Conservation (phyloP, 2,329 filamentous ascomycete species). For the Aspergillus oerlinghausenensis region DNA sequence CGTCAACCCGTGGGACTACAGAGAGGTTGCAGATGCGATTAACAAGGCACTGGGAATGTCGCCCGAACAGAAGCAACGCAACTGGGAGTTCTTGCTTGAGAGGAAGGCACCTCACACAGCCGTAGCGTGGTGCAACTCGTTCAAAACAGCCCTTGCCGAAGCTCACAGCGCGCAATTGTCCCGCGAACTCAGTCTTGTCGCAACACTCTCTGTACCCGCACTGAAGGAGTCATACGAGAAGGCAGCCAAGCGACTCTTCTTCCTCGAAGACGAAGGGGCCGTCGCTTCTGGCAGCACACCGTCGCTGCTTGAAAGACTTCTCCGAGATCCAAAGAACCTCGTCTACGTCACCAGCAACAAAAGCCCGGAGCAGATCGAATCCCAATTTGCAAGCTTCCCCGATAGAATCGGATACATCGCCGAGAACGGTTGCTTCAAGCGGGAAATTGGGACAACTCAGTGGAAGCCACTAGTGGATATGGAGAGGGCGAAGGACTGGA, state of each 20-base stretch:
- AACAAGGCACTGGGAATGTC: constrained; percentile 76
- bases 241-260: constrained; percentile 67
- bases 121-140: constrained; percentile 71
- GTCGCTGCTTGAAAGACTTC: constrained; percentile 70
- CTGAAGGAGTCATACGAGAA: constrained; percentile 62
- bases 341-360: constrained; percentile 89
- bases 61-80: constrained; percentile 63
- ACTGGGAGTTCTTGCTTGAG: constrained; percentile 69
- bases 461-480: constrained; percentile 76
- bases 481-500: constrained; percentile 69
- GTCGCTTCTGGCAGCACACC: constrained; percentile 74
- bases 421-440: constrained; percentile 87
- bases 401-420: constrained; percentile 74
- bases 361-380: constrained; percentile 76
- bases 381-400: constrained; percentile 67
- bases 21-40: constrained; percentile 78
- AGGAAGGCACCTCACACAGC: constrained; percentile 76
- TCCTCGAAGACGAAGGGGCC: constrained; percentile 87
- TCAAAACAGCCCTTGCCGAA: constrained; percentile 63
- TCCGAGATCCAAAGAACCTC: constrained; percentile 71
- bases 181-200: constrained; percentile 74
- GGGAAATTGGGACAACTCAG: constrained; percentile 57
- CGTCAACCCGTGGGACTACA: constrained; percentile 93
- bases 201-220: constrained; percentile 64
- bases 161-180: constrained; percentile 75